Percentiles rank a stretch among this genome's conserved stretches.
Evolutionary conservation across 352 stramenopile genomes (phyloP).

Genomic region (Pythium oligandrum): DNA sequence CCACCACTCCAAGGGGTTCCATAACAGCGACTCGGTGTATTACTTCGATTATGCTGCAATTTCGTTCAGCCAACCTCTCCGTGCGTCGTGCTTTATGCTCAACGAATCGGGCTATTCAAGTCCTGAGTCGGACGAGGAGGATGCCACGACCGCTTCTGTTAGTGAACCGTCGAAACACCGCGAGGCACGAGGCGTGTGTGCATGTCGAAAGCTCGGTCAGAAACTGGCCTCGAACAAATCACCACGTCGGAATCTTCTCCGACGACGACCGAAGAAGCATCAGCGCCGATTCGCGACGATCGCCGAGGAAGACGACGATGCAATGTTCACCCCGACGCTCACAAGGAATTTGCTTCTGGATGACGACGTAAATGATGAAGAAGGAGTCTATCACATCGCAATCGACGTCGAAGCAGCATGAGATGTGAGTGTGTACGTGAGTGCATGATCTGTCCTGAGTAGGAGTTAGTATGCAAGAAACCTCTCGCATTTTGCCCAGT

Average conservation of each 20-base stretch:
- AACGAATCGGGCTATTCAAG: not conserved
- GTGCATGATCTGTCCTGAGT: too few relatives aligned
- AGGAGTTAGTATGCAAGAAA: too few relatives aligned
- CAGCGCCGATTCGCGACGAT: not conserved
- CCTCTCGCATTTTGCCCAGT: too few relatives aligned
- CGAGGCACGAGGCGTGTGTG: conserved; percentile 21
- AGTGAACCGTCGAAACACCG: not conserved
- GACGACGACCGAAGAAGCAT: too few relatives aligned
- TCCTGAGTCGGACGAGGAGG: not conserved
- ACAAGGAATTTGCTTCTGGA: conserved; percentile 11
- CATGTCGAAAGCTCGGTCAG: conserved; percentile 35
- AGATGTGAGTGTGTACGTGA: too few relatives aligned
- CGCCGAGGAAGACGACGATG: conserved; percentile 5
- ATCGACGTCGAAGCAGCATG: not conserved
- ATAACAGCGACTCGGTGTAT: conserved; percentile 19
- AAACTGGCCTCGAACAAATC: conserved; percentile 7
- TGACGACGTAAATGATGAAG: conserved; percentile 4
- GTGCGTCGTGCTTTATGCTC: not conserved
- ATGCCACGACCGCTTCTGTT: not conserved
- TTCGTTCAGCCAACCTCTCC: conserved; percentile 13
- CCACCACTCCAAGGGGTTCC: conserved; percentile 24
- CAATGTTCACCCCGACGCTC: conserved; percentile 8
- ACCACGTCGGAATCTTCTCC: not conserved
- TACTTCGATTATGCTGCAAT: conserved; percentile 42
- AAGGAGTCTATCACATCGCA: conserved; percentile 2